phyloP scores from a whole-genome alignment of 2,329 filamentous ascomycete species.

The Delphinella strobiligena region DNA sequence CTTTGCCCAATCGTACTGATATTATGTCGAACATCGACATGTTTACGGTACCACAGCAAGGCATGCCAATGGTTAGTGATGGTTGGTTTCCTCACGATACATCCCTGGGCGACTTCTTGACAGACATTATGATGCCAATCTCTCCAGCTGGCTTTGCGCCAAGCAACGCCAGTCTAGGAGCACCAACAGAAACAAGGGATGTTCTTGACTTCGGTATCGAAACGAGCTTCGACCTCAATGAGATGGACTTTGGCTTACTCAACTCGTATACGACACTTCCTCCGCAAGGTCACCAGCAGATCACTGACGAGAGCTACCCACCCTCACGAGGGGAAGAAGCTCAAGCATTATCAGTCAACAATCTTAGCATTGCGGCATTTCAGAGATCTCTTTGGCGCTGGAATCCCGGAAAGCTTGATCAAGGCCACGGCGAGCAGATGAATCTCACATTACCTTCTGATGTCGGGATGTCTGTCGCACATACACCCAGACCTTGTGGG shows the following conservation, averaged over 20 bases:
- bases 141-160: background rate
- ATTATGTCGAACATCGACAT: too few species aligned
- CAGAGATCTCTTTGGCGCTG: constrained; percentile 3
- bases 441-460: background rate
- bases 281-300: background rate
- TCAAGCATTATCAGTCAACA: background rate
- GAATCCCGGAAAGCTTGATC: constrained; percentile 1
- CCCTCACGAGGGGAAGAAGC: background rate
- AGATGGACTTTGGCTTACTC: background rate
- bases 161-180: background rate
- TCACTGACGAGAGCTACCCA: background rate
- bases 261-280: background rate
- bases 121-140: constrained; percentile 2
- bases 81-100: background rate
- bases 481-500: background rate
- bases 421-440: constrained; percentile 2
- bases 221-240: background rate
- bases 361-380: background rate
- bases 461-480: background rate
- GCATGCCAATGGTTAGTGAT: background rate
- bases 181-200: background rate
- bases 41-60: background rate
- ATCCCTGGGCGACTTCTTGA: constrained; percentile 1
- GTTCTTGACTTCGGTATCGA: constrained; percentile 2
- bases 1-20: too few species aligned